Base-by-base conservation (phyloP, 2,329 filamentous ascomycete species). In the Xylariaceae sp. region DNA sequence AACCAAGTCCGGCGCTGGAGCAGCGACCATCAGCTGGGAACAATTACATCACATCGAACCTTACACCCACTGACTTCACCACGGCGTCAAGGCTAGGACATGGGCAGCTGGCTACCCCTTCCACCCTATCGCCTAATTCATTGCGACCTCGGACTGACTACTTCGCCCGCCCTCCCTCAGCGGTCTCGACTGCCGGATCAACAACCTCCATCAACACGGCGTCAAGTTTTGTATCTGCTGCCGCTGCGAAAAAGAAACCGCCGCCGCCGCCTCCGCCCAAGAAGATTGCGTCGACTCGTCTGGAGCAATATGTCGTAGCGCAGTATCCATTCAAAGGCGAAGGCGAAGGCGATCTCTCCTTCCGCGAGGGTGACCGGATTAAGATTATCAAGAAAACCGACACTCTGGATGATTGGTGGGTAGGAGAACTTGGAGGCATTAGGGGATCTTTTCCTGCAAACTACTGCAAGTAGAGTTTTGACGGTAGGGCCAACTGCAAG, bases 381-480 rank as follows among this genome's bases (percentile, higher is more conserved):
- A 81, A 77, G 41, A 84, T 95, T 3, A 63, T 90, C 31, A 88
- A 88, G 71, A 89, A 86, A 72, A 94, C 89, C 2, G 79, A 82
- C 6, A 90, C 85, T 53, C 85, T 82, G 18, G 86, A 94, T 68
- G 89, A 94, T 64, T 95, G 89, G 89, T 95, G 89, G 89, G 81
- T 89, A 54, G 89, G 89, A 11, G 88, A 94, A 67, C 56, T 91
- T 12, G 74, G 75, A 38, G 89, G 89, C 0, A 66, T 74, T 22
- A 78, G 76, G 62, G 89, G 89, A 3, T 83, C 75, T 57, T 95
- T 95, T 64, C 89, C 89, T 1, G 89, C 89, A 6, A 95, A 95
- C 68, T 95, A 95, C 69, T 89, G 86, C 62, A 77, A 78, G 22
- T 27, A 27, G 22, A 7, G 22, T 7, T 27, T 7, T 27, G 22